Evolutionary conservation across 768 basidiomycete species (phyloP), one percentile per base, ranked within the genome.

Genomic region (Peribolospora kevripleyi): DNA sequence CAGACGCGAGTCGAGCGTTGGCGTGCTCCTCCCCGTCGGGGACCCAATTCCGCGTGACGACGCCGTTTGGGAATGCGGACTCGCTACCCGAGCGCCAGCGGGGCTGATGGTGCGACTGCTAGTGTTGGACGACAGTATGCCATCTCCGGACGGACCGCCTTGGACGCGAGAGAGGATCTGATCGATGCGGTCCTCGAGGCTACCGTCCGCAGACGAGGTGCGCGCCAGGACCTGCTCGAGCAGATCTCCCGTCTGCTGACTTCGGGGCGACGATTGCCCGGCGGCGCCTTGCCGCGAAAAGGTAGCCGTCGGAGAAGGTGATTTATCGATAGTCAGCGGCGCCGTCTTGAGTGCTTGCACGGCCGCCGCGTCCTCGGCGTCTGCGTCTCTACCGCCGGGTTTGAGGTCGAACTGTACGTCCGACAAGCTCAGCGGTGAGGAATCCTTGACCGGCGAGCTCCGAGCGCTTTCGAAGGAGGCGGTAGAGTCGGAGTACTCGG

Each of bases 381-480:
- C 56, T 1, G 53, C 51, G 4, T 55, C 53, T 47, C 50, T 10
- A 47, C 14, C 38, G 13, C 3, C 11, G 50, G 40, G 48, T 42
- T 36, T 13, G 7, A 11, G 3, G 59, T 51, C 9, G 25, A 48
- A 37, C 14, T 42, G 38, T 6, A 36, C 9, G 9, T 41, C 39
- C 7, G 57, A 57, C 8, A 46, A 14, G 36, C 25, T 25, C 25
- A 25, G 25, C 25, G 25, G 25, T 25, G 25, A 25, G 25, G 25
- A 25, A 25, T 25, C 25, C 25, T 25, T 25, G 25, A 25, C 25
- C 25, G 65, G 67, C 5, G 67, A 66, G 40, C 58, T 61, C 0
- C 65, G 66, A 1, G 69, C 69, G 36, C 66, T 69, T 7, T 61
- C 61, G 59, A 68, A 70, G 5, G 60, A 58, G 3, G 61, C 58